Conservation (phyloP, 441 rosid genomes). For the Corymbia citriodora region DNA sequence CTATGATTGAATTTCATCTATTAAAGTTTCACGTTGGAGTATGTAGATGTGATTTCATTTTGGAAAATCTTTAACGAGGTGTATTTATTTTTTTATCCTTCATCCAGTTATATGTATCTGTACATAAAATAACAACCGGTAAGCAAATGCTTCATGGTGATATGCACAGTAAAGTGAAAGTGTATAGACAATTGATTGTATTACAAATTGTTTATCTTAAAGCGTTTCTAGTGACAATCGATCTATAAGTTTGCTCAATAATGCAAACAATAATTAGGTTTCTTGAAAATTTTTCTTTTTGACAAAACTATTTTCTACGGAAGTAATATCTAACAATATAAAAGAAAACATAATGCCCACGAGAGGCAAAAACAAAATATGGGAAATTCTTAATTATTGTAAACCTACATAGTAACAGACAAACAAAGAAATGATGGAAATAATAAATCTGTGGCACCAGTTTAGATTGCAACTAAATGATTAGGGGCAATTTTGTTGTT, state of each 20-base stretch:
- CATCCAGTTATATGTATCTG: not conserved
- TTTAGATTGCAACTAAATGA: not conserved
- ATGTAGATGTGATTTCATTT: not conserved
- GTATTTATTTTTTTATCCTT: not conserved
- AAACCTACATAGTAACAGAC: not conserved
- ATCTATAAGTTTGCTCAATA: not conserved
- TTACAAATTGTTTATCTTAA: not conserved
- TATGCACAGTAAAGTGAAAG: not conserved
- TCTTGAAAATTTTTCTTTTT: fast-evolving
- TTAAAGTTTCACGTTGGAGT: not conserved
- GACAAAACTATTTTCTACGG: not conserved
- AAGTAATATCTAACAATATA: not conserved
- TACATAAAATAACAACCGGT: not conserved
- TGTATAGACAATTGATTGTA: not conserved
- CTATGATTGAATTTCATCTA: not conserved
- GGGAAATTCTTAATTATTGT: not conserved
- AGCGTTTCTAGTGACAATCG: no score
- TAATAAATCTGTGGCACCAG: not conserved
- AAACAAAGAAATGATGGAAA: not conserved
- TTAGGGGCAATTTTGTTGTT: not conserved
- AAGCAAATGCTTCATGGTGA: not conserved
- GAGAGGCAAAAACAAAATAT: not conserved
- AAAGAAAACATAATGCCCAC: not conserved
- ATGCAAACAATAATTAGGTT: no score
- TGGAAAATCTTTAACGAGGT: not conserved